phyloP scores from a whole-genome alignment of 108 stramenopile genomes.

The Nitzschia sp. region DNA sequence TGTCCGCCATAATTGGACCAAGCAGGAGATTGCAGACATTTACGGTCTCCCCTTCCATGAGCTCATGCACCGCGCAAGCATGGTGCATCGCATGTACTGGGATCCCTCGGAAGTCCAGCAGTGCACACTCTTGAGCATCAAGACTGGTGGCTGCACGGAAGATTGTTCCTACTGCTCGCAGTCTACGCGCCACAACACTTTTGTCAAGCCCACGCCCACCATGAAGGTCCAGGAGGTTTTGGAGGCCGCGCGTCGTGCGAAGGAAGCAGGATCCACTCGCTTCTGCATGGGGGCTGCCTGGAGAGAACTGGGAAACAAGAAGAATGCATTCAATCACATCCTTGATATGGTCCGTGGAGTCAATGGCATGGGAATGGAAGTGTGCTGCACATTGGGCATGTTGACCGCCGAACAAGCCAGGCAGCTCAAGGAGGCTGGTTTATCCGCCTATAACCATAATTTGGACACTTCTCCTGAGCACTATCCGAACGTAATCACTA shows the following conservation, averaged over 20 bases:
- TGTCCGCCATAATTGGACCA: constrained; percentile 93
- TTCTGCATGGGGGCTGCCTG: constrained; percentile 99
- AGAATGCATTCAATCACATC: constrained; percentile 96
- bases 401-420: constrained; percentile 92
- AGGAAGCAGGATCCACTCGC: constrained; percentile 96
- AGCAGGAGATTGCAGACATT: constrained; percentile 88
- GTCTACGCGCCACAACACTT: constrained; percentile 93
- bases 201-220: constrained; percentile 97
- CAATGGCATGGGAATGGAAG: constrained; percentile 93
- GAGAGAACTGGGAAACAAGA: constrained; percentile 97
- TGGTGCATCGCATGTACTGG: constrained; percentile 98
- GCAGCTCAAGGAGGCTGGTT: constrained; percentile 96
- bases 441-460: constrained; percentile 98
- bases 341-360: constrained; percentile 94
- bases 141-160: constrained; percentile 98
- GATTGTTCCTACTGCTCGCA: constrained; percentile 98
- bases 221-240: constrained; percentile 98
- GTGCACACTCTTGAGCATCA: constrained; percentile 95
- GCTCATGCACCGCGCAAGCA: constrained; percentile 93
- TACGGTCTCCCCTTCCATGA: constrained; percentile 94
- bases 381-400: constrained; percentile 98
- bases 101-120: constrained; percentile 96
- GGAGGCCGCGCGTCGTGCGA: constrained; percentile 91
- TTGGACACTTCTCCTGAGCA: constrained; percentile 96
- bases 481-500: constrained; percentile 95